These are phyloP conservation scores for Cucurbita argyrosperma DNA, from an alignment of 306 rosid genomes.

Conservation along the genomic window DNA sequence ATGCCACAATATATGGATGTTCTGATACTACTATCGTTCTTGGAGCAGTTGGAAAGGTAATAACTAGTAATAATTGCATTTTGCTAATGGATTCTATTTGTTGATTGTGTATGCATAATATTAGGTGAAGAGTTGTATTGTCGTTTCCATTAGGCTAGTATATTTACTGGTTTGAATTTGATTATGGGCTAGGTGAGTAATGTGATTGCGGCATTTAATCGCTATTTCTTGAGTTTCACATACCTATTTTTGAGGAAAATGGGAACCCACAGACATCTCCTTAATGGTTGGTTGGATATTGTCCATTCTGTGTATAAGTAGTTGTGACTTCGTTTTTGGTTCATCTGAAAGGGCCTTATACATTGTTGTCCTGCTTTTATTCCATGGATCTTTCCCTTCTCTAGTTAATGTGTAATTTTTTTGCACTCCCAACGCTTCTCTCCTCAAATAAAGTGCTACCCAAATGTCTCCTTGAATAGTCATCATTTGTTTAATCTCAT, in stretches of 20 bases:
- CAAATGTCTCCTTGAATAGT: neutral
- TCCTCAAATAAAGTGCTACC: neutral
- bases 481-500: neutral
- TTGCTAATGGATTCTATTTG: neutral
- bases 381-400: neutral
- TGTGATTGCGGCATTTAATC: neutral
- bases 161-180: neutral
- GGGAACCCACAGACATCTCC: neutral
- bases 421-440: neutral
- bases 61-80: neutral
- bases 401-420: neutral
- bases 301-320: neutral
- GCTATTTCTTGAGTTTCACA: neutral
- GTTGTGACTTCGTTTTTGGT: neutral
- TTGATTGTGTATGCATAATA: neutral
- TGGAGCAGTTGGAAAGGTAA: conserved; percentile 99
- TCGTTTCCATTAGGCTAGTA: neutral
- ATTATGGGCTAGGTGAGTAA: neutral
- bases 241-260: neutral
- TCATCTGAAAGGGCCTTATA: neutral
- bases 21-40: conserved; percentile 87
- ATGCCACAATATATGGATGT: conserved; percentile 88
- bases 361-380: neutral
- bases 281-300: neutral
- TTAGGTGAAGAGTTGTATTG: neutral